Evolutionary conservation across 805 yeast species (phyloP).

Genomic region (Yarrowia alimentaria): DNA sequence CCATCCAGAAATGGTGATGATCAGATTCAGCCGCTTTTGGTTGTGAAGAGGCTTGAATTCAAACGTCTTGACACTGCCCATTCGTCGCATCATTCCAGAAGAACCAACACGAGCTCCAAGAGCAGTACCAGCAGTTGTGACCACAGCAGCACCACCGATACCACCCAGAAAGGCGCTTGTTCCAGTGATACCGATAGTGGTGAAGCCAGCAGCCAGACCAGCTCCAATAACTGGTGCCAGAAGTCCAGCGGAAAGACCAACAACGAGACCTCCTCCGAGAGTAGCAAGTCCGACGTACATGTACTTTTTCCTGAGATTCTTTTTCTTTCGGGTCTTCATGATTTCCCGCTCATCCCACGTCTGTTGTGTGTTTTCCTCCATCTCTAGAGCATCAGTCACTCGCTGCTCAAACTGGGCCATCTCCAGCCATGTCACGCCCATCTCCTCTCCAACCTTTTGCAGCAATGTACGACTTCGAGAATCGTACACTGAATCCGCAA

Average conservation of each 20-base stretch:
- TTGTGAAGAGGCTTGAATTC: slow-evolving; percentile 92
- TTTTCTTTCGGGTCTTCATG: slow-evolving; percentile 67
- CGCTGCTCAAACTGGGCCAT: slow-evolving; percentile 86
- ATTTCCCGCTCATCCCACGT: slow-evolving; percentile 71
- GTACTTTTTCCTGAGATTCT: slow-evolving; percentile 60
- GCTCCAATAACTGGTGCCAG: slow-evolving; percentile 98
- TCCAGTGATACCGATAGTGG: slow-evolving; percentile 94
- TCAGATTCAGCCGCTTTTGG: slow-evolving; percentile 80
- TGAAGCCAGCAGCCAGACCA: slow-evolving; percentile 94
- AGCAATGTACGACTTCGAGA: slow-evolving; percentile 82
- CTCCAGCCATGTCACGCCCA: slow-evolving; percentile 64
- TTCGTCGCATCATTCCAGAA: slow-evolving; percentile 78
- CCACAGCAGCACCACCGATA: slow-evolving; percentile 92
- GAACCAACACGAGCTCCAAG: slow-evolving; percentile 89
- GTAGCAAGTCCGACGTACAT: slow-evolving; percentile 94
- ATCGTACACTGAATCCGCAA: slow-evolving; percentile 85
- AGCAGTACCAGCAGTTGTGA: slow-evolving; percentile 86
- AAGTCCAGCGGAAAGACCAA: slow-evolving; percentile 93
- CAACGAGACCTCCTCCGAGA: slow-evolving; percentile 88
- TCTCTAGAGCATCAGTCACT: slow-evolving; percentile 83
- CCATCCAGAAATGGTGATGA: slow-evolving; percentile 95
- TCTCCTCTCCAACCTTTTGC: slow-evolving; percentile 58
- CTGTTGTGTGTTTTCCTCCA: slow-evolving; percentile 78
- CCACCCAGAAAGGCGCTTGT: slow-evolving; percentile 92
- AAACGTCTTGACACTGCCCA: slow-evolving; percentile 90